Evolutionary conservation across 2,329 filamentous ascomycete genomes (phyloP).

Genomic region (Claviceps maximensis): DNA sequence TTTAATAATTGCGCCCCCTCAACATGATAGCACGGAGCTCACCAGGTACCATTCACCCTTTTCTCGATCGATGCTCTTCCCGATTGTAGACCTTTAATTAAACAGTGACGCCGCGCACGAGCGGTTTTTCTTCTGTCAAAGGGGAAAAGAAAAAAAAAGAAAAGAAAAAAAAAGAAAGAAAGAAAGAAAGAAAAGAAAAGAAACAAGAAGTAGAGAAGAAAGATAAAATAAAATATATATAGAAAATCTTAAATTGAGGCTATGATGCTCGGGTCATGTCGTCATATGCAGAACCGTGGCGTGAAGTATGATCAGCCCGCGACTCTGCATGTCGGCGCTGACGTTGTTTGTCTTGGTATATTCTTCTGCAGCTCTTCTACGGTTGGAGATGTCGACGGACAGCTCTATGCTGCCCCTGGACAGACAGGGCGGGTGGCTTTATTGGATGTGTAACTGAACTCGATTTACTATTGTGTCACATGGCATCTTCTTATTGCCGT

Average conservation of each 20-base stretch:
- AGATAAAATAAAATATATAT: no score
- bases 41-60: background rate
- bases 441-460: no score
- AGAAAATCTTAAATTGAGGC: no score
- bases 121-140: background rate
- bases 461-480: no score
- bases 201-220: no score
- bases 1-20: background rate
- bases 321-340: no score
- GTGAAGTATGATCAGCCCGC: background rate
- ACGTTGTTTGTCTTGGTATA: background rate
- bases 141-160: no score
- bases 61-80: background rate
- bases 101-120: slow-evolving; percentile 1
- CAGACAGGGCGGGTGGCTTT: no score
- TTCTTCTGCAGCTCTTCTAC: background rate
- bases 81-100: slow-evolving; percentile 2
- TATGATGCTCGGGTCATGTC: background rate
- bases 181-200: no score
- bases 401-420: no score
- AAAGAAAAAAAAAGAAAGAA: no score
- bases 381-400: background rate
- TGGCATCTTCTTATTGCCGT: no score
- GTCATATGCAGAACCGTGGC: background rate
- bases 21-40: background rate